These are phyloP conservation scores for Ophiobolus disseminans DNA, from an alignment of 2,329 filamentous ascomycete species.

Conservation along the genomic window DNA sequence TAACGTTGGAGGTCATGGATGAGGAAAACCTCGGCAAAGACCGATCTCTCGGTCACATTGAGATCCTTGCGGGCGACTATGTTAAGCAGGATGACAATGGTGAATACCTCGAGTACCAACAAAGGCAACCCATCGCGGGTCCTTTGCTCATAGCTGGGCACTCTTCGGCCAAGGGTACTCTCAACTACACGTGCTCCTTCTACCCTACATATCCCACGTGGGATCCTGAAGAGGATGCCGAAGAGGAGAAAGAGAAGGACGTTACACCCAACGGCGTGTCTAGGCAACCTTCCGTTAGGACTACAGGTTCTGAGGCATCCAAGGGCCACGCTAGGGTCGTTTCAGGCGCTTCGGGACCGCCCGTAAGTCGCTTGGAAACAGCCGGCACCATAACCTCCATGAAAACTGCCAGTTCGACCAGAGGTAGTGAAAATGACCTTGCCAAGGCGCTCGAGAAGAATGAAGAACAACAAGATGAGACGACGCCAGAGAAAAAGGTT, in stretches of 20 bases:
- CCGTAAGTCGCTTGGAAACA: constrained; percentile 36
- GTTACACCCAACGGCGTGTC: constrained; percentile 29
- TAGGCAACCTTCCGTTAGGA: constrained; percentile 29
- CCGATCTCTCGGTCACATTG: constrained; percentile 81
- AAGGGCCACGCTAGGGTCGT: constrained; percentile 26
- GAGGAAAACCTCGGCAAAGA: constrained; percentile 92
- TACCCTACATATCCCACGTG: constrained; percentile 87
- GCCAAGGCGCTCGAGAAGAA: constrained; percentile 56
- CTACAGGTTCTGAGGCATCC: constrained; percentile 16
- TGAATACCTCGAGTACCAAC: constrained; percentile 79
- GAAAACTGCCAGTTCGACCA: constrained; percentile 29
- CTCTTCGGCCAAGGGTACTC: constrained; percentile 75
- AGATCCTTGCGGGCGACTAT: constrained; percentile 79
- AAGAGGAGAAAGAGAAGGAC: constrained; percentile 58
- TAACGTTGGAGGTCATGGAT: constrained; percentile 95
- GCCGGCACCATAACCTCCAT: constrained; percentile 54
- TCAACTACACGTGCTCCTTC: constrained; percentile 86
- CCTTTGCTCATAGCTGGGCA: constrained; percentile 77
- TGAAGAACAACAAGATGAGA: constrained; percentile 55
- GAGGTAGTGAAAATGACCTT: constrained; percentile 48
- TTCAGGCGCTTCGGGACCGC: constrained; percentile 25
- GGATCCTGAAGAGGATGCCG: constrained; percentile 87
- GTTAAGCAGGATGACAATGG: constrained; percentile 78
- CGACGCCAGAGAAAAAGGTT: constrained; percentile 60
- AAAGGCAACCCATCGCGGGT: constrained; percentile 71